Evolutionary conservation across 2,329 filamentous ascomycete genomes (phyloP), one percentile per base, ranked within the genome.

Genomic region (Coniochaeta sp.): DNA sequence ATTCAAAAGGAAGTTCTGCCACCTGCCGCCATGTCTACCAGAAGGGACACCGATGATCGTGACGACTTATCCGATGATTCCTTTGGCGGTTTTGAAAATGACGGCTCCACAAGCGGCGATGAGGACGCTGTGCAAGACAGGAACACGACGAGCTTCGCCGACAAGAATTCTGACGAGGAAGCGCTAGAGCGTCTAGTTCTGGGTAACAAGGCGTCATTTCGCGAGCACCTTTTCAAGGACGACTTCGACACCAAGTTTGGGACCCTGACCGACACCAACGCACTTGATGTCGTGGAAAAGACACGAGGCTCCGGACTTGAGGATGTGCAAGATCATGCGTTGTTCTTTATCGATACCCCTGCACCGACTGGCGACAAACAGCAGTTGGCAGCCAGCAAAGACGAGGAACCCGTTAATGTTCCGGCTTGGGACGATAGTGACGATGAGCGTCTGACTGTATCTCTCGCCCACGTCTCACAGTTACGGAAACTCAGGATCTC

Each of bases 401-500:
- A 55, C 6, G 59, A 65, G 12, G 54, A 34, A n/a, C 54, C 54
- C 14, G 54, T 38, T 9, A 77, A 81, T 47, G 77, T 79, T 22
- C 81, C 88, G 2, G 90, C 86, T 1, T 99, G 95, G 95, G 87
- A 93, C 66, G 95, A 99, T 72, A 98, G 93, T 73, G 95, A 99
- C 68, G 95, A 99, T 70, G 95, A 98, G 70, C 84, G 90, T 59
- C 78, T 97, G 63, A 84, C 86, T 7, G 82, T 99, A 57, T 98
- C 93, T 16, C 81, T 99, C 43, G 89, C 91, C 3, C 83, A 85
- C 28, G 86, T 88, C 52, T 84, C 86, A 56, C 84, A 90, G 64
- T 73, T 97, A 70, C 85, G 93, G 65, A 98, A 98, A 74, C 79
- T 99, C 63, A 84, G 95, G 63, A 79, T 87, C 58, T 88, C 86